A percentile compares a stretch with the other conserved stretches of the same genome.
phyloP scores from a whole-genome alignment of 2,329 filamentous ascomycete genomes.

The Thielaviopsis punctulata region DNA sequence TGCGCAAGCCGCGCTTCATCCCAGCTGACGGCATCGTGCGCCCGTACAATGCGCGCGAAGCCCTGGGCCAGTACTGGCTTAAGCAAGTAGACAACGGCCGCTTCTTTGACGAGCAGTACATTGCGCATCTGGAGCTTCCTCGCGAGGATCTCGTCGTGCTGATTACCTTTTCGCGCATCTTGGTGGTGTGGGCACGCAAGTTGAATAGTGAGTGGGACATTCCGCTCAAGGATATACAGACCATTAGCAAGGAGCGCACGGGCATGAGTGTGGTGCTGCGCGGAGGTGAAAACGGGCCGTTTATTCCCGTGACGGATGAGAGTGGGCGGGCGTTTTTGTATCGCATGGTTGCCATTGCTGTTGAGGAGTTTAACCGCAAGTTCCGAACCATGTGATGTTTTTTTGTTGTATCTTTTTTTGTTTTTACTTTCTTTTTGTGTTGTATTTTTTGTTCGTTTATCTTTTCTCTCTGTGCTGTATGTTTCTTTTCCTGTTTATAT shows the following conservation, averaged over 20 bases:
- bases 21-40: conserved; percentile 84
- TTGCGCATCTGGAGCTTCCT: conserved; percentile 85
- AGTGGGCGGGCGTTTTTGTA: conserved; percentile 48
- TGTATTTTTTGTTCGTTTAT: neutral
- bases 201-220: conserved; percentile 92
- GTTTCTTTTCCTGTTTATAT: neutral
- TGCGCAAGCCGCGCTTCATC: conserved; percentile 84
- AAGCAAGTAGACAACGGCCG: conserved; percentile 96
- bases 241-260: conserved; percentile 89
- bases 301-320: conserved; percentile 86
- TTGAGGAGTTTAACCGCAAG: conserved; percentile 49
- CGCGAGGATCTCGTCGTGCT: conserved; percentile 78
- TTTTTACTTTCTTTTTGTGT: neutral
- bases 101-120: conserved; percentile 95
- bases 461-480: neutral
- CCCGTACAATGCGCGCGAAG: conserved; percentile 86
- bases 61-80: conserved; percentile 93
- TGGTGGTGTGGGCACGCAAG: conserved; percentile 75
- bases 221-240: conserved; percentile 86
- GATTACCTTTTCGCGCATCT: conserved; percentile 72
- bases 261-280: conserved; percentile 79
- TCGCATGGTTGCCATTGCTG: conserved; percentile 46
- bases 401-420: neutral
- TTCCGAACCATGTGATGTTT: conserved; percentile 23
- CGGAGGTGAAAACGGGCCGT: conserved; percentile 83